Percentiles rank a stretch among this genome's conserved stretches.
phyloP scores from a whole-genome alignment of 2,329 filamentous ascomycete species.

The Rhytidhysteron rufulum region DNA sequence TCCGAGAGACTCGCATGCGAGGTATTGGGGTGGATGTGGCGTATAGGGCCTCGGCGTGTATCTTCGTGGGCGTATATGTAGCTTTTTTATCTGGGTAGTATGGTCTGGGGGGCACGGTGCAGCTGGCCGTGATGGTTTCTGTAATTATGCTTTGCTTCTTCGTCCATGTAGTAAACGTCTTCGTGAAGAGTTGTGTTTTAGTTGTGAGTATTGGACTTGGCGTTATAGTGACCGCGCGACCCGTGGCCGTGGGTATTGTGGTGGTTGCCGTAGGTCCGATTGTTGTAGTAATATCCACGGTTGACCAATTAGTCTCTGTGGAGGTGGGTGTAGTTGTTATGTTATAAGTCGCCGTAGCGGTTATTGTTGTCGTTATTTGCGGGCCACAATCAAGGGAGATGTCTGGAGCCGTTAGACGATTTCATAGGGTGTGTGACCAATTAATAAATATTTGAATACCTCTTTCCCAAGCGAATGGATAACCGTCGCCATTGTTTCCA shows the following conservation, averaged over 20 bases:
- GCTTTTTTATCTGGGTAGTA: conserved; percentile 31
- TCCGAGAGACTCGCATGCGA: conserved; percentile 20
- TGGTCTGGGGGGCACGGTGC: conserved; percentile 31
- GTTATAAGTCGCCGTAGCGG: conserved; percentile 29
- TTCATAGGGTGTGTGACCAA: background rate
- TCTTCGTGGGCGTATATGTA: conserved; percentile 30
- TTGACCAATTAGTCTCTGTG: conserved; percentile 21
- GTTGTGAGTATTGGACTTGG: conserved; percentile 25
- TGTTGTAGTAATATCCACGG: conserved; percentile 20
- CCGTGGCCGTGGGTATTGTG: conserved; percentile 29
- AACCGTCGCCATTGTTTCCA: conserved; percentile 43
- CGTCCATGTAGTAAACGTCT: conserved; percentile 13
- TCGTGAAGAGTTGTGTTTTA: conserved; percentile 22
- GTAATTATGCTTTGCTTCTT: conserved; percentile 25
- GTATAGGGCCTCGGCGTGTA: conserved; percentile 23
- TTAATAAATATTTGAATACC: too few species aligned
- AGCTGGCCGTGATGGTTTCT: conserved; percentile 35
- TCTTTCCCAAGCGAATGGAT: conserved; percentile 44
- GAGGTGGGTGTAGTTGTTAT: conserved; percentile 25
- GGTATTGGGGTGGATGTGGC: conserved; percentile 20
- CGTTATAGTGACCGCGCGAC: conserved; percentile 27
- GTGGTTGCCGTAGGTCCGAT: conserved; percentile 24
- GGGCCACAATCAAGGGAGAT: conserved; percentile 29
- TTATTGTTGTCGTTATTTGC: conserved; percentile 28
- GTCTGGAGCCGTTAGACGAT: conserved; percentile 16